These are phyloP conservation scores for Dioszegia crocea DNA, from an alignment of 768 basidiomycete species.

Conservation along the genomic window DNA sequence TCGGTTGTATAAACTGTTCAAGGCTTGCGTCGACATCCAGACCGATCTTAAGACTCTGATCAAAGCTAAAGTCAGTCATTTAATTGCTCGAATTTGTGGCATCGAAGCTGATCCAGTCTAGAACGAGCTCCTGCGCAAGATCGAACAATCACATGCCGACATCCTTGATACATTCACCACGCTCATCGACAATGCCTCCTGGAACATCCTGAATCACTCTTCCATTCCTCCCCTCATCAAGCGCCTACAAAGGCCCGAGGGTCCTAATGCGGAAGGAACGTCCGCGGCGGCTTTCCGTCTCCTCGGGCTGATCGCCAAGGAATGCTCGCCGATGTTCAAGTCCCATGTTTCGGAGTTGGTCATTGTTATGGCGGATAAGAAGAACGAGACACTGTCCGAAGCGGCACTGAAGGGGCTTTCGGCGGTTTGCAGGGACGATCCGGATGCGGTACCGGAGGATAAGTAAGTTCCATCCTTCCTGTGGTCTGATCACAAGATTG, in stretches of 20 bases:
- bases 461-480: constrained; percentile 58
- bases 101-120: constrained; percentile 41
- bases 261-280: constrained; percentile 10
- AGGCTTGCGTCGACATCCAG: constrained; percentile 75
- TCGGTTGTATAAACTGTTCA: constrained; percentile 77
- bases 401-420: constrained; percentile 73
- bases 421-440: constrained; percentile 61
- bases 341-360: constrained; percentile 70
- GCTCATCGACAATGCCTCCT: constrained; percentile 66
- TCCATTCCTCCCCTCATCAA: constrained; percentile 76
- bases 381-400: constrained; percentile 59
- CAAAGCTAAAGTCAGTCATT: constrained; percentile 65
- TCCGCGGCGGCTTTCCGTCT: constrained; percentile 22
- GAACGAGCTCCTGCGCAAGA: constrained; percentile 72
- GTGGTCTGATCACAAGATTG: background rate
- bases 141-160: constrained; percentile 65
- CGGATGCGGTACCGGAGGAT: constrained; percentile 59
- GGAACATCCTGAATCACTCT: constrained; percentile 76
- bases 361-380: constrained; percentile 64
- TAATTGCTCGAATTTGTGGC: no score
- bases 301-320: constrained; percentile 62
- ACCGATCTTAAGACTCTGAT: constrained; percentile 73
- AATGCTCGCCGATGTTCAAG: constrained; percentile 68
- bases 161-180: constrained; percentile 64
- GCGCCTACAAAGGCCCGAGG: constrained; percentile 51